Evolutionary conservation across 208 protist genomes (phyloP), one percentile per base, ranked within the genome.

Genomic region (Blechomonas ayalai): DNA sequence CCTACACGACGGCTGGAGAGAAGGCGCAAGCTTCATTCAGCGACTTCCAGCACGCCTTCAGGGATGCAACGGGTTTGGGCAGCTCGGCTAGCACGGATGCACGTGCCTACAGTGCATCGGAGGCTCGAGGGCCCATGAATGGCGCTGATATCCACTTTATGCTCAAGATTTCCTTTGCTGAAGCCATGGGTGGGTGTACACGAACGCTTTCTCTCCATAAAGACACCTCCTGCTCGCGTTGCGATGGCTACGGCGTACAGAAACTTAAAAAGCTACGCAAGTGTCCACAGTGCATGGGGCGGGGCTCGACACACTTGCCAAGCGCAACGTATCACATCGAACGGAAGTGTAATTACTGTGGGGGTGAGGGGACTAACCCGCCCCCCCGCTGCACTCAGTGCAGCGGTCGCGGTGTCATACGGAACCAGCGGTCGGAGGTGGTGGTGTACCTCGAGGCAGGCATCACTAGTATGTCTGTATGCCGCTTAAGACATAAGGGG

Each of bases 261-360:
- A 22, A 34, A 13, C 45, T 69, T 20, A 59, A 52, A 16, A 65
- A 50, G 26, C 37, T 41, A 13, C 76, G 76, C 10, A 49, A 40
- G 41, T 95, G 88, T 36, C 76, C 84, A 36, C 75, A 90, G 57
- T 95, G 88, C 43, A 51, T 75, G 6, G 88, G 88, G 22, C 67
- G 80, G 13, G 88, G 88, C 19, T 64, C 59, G 4, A 50, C 54
- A 28, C 36, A 71, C 44, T 34, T 93, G 16, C 81, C 84, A 6
- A 92, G 80, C 29, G 82, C 75, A 27, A 92, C 81, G 4, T 95
- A 92, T 53, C 74, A 84, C 56, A 71, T 95, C 29, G 82, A 95
- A 46, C 69, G 82, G 10, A 29, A 50, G 20, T 95, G 88, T 47
- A 59, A 61, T 20, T 80, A 75, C 52, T 95, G 88, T 47, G 63